Evolutionary conservation across 495 filamentous ascomycete species (phyloP), one percentile per base, ranked within the genome.

Genomic region (Collariella sp.): DNA sequence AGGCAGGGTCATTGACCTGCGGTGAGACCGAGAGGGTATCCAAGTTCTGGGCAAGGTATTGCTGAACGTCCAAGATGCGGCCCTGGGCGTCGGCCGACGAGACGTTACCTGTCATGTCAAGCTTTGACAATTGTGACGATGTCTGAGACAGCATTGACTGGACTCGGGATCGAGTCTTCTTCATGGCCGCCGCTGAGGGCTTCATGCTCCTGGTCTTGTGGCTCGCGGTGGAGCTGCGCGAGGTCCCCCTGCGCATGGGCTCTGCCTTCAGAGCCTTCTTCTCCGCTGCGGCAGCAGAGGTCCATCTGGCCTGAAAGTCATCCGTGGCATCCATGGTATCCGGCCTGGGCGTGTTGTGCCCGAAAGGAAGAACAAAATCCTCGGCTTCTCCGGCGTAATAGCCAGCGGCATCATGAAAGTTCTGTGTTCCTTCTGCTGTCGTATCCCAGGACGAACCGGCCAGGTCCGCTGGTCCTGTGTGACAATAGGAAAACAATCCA

Each of bases 401-500:
- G 36, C 67, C 66, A 56, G 58, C 62, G 35, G 61, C 42, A 50
- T 69, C 70, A 57, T 60, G 70, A 59, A 76, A 76, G 72, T 74
- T 75, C 73, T 78, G 74, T 75, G 72, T 62, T 56, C 72, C 75
- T 75, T 76, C 74, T 64, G 65, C 67, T 70, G 73, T 67, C 63
- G 75, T 52, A 50, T 75, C 75, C 75, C 75, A 77, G 62, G 72
- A 67, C 66, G 72, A 69, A 72, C 75, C 67, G 53, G 60, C 58
- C 19, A 73, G 72, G 71, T 75, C 73, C 62, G 71, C 63, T 70
- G 73, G 75, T 76, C 69, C 73, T 70, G 75, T 75, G 50, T 78
- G 75, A 72, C 70, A 75, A 65, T 71, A 77, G 71, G 70, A 74
- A 75, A 75, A 74, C 66, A 73, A 70, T 60, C 68, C 74, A 56